Conservation (phyloP, 2,329 filamentous ascomycete species). For the Alternaria ethzedia region DNA sequence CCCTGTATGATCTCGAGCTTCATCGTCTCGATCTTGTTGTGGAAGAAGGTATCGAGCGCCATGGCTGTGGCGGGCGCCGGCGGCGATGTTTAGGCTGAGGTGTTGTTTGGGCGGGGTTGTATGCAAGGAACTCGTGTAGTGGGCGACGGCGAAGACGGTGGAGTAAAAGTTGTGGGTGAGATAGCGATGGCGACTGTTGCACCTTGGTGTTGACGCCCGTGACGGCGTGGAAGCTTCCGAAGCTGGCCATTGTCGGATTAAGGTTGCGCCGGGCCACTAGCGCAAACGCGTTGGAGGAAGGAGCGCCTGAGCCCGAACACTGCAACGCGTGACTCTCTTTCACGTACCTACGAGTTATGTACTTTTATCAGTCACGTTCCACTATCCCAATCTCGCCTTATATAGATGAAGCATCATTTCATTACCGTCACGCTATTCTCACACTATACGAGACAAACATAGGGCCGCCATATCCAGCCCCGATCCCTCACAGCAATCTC, state of each 20-base stretch:
- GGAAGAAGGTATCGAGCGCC: constrained; percentile 99
- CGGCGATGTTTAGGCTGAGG: constrained; percentile 9
- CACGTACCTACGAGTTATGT: too few relatives aligned
- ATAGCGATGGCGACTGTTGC: constrained; percentile 5
- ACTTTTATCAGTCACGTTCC: too few relatives aligned
- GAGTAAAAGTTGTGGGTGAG: background rate
- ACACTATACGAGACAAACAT: too few relatives aligned
- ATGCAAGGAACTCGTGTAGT: background rate
- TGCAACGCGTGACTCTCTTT: too few relatives aligned
- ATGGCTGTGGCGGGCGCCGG: constrained; percentile 65
- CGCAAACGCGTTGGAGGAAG: background rate
- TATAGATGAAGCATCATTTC: too few relatives aligned
- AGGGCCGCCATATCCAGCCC: background rate
- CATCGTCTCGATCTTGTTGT: constrained; percentile 99
- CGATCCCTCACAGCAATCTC: background rate
- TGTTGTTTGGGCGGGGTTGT: background rate
- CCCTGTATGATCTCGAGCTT: constrained; percentile 99
- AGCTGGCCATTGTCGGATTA: constrained; percentile 13
- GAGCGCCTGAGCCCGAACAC: too few relatives aligned
- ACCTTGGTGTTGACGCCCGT: constrained; percentile 6
- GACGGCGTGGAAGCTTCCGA: constrained; percentile 23
- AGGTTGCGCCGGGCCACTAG: constrained; percentile 7
- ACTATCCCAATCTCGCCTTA: too few relatives aligned
- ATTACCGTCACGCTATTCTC: too few relatives aligned
- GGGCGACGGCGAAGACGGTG: background rate